A percentile compares a stretch with the other conserved stretches of the same genome.
Evolutionary conservation across 176 grass and related monocot genomes (phyloP).

Genomic region (Carex scoparia): DNA sequence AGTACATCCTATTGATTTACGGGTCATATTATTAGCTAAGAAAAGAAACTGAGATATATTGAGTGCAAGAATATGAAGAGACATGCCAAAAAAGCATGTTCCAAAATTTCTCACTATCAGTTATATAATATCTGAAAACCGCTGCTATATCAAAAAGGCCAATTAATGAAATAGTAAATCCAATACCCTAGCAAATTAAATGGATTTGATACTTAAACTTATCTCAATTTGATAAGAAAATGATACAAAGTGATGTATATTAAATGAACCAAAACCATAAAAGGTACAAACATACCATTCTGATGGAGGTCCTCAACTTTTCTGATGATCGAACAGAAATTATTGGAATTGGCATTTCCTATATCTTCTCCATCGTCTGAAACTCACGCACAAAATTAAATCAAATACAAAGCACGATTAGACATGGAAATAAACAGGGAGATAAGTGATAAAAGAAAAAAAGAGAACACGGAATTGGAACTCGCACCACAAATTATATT

Average conservation of each 20-base stretch:
- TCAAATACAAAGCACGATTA: background rate
- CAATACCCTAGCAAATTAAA: background rate
- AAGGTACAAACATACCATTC: no score
- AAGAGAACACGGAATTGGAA: no score
- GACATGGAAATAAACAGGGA: background rate
- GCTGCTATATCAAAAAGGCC: background rate
- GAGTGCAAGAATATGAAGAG: background rate
- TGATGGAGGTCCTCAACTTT: no score
- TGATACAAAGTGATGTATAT: background rate
- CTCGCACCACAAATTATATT: constrained; percentile 12
- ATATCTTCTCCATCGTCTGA: constrained; percentile 10
- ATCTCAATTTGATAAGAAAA: background rate
- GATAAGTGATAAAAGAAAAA: background rate
- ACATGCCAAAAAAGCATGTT: background rate
- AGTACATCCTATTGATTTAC: background rate
- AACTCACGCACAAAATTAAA: background rate
- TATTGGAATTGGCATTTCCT: no score
- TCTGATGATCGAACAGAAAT: no score
- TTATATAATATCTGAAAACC: background rate
- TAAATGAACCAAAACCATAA: no score
- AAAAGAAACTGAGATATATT: background rate
- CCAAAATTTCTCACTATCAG: background rate
- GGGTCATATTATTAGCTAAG: background rate
- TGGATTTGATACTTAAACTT: no score
- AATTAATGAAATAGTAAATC: background rate